These are phyloP conservation scores for Asterophora lycoperdoides DNA, from an alignment of 768 basidiomycete species.

Conservation along the genomic window DNA sequence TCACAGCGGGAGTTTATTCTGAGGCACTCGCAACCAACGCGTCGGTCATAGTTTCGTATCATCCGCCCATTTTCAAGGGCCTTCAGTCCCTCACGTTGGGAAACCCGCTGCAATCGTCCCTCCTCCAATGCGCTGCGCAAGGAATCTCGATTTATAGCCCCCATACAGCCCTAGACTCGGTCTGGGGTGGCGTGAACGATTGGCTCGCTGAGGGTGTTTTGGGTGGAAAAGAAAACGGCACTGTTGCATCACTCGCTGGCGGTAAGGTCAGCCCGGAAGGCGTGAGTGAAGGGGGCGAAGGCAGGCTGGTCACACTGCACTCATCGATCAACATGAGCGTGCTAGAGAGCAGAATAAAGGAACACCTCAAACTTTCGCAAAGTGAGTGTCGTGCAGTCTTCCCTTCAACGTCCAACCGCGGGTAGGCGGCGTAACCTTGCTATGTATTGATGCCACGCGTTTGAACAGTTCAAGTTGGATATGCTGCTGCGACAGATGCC, in stretches of 20 bases:
- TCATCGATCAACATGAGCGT: constrained; percentile 55
- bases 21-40: constrained; percentile 62
- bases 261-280: constrained; percentile 37
- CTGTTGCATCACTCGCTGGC: constrained; percentile 33
- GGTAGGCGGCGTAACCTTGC: constrained; percentile 1
- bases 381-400: constrained; percentile 38
- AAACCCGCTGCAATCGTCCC: constrained; percentile 73
- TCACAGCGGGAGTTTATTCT: constrained; percentile 65
- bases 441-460: constrained; percentile 19
- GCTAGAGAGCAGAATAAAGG: constrained; percentile 66
- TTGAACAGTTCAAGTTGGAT: constrained; percentile 64
- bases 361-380: constrained; percentile 52
- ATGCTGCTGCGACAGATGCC: constrained; percentile 28
- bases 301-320: constrained; percentile 61
- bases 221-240: constrained; percentile 31
- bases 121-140: constrained; percentile 74
- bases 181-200: constrained; percentile 84
- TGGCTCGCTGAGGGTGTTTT: constrained; percentile 68
- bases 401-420: constrained; percentile 2
- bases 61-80: constrained; percentile 78
- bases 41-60: constrained; percentile 75
- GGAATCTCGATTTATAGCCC: constrained; percentile 87
- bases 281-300: constrained; percentile 52
- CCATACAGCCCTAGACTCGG: constrained; percentile 85
- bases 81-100: constrained; percentile 72